Base-by-base conservation (phyloP, 2,329 filamentous ascomycete species). In the Colletotrichum salicis region DNA sequence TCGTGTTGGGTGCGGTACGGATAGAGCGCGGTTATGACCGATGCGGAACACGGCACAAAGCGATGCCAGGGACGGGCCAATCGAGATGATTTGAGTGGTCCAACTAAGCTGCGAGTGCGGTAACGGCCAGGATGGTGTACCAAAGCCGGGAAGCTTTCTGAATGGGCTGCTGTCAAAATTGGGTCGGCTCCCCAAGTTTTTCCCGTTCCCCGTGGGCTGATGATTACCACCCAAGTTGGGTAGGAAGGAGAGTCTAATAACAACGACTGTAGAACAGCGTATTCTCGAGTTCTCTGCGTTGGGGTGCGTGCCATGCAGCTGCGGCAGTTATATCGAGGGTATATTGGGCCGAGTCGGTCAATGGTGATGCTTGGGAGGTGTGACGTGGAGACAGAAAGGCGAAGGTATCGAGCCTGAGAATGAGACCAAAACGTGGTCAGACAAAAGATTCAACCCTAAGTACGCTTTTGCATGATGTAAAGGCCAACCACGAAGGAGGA, bases 121-220 rank as follows among this genome's bases (percentile, higher is more conserved):
- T 69, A 64, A 68, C 64, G 70, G 60, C n/a, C 58, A 67, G 67
- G 27, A 64, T 67, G 45, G 67, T 31, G 67, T 73, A 73, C 58
- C 68, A 68, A 22, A 62, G 63, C 66, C 63, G 64, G 69, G 56
- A 63, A 52, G 33, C 48, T 71, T 68, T 52, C 51, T 58, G 65
- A 57, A 58, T 67, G 66, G 72, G 56, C 72, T 55, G 56, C 64
- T 60, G 64, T 64, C 72, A 72, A 72, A 72, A 61, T 72, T 73
- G 61, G 72, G 60, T 72, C 65, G 60, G 51, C 64, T 70, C 69
- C 55, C 70, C 64, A 58, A 71, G 54, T 62, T 71, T 51, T 72
- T 72, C 45, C 64, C 52, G 45, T 52, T 62, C 24, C 64, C 64
- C 62, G 69, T 65, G 55, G 69, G 37, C 59, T 67, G 70, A 48